phyloP scores from a whole-genome alignment of 2,329 filamentous ascomycete species.

The Fusarium austroafricanum region DNA sequence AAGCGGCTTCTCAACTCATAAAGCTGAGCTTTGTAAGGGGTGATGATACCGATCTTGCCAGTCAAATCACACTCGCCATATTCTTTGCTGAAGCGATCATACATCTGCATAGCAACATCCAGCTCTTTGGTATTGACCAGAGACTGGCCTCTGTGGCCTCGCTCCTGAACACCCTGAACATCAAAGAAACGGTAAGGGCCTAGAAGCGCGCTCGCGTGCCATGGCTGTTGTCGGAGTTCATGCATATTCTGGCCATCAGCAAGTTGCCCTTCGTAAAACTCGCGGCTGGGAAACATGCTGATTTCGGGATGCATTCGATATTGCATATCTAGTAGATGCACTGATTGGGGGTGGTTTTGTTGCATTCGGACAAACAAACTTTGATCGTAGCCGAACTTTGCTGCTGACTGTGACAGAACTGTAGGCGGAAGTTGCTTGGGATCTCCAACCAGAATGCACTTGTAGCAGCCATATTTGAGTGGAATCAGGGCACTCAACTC shows the following conservation, averaged over 20 bases:
- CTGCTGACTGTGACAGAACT: slow-evolving; percentile 92
- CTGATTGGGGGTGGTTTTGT: slow-evolving; percentile 84
- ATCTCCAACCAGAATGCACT: slow-evolving; percentile 97
- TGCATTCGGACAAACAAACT: slow-evolving; percentile 99
- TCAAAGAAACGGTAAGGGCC: slow-evolving; percentile 98
- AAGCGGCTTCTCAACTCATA: slow-evolving; percentile 83
- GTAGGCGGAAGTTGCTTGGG: slow-evolving; percentile 97
- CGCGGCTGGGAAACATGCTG: slow-evolving; percentile 86
- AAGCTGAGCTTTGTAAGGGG: slow-evolving; percentile 95
- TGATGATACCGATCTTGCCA: slow-evolving; percentile 95
- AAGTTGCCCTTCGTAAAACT: slow-evolving; percentile 92
- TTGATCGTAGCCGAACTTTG: slow-evolving; percentile 94
- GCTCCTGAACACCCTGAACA: slow-evolving; percentile 86
- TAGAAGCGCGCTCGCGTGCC: slow-evolving; percentile 85
- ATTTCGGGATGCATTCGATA: slow-evolving; percentile 99
- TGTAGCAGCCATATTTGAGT: slow-evolving; percentile 95
- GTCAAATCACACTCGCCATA: slow-evolving; percentile 76
- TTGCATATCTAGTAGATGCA: slow-evolving; percentile 96
- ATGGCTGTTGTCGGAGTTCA: slow-evolving; percentile 78
- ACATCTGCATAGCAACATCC: slow-evolving; percentile 86
- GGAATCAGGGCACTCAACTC: slow-evolving; percentile 97
- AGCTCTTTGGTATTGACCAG: slow-evolving; percentile 90
- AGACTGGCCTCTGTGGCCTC: slow-evolving; percentile 85
- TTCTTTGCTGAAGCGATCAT: slow-evolving; percentile 80
- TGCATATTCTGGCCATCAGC: slow-evolving; percentile 89